Evolutionary conservation across 371 early-diverging fungal species (phyloP).

Genomic region (Mortierella sp.): DNA sequence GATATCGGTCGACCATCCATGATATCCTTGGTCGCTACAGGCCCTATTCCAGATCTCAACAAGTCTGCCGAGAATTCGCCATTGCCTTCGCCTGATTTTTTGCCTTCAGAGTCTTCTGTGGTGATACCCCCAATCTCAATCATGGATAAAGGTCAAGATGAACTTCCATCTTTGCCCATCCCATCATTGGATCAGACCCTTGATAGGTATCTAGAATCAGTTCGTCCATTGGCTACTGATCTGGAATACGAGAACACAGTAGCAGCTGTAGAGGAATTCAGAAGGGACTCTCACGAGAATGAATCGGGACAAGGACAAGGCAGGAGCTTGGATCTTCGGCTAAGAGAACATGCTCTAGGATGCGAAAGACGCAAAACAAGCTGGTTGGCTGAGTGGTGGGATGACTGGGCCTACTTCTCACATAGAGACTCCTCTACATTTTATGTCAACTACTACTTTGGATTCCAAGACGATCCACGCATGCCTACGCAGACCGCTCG

Average conservation of each 20-base stretch:
- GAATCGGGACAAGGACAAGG: conserved; percentile 62
- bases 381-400: conserved; percentile 57
- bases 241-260: conserved; percentile 77
- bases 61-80: conserved; percentile 47
- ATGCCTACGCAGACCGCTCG: conserved; percentile 56
- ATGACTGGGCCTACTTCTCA: conserved; percentile 56
- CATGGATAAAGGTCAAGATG: conserved; percentile 64
- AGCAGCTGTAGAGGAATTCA: conserved; percentile 75
- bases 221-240: conserved; percentile 81
- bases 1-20: conserved; percentile 20
- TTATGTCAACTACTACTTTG: conserved; percentile 56
- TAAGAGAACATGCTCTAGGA: conserved; percentile 71
- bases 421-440: conserved; percentile 55
- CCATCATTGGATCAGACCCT: conserved; percentile 88
- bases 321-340: conserved; percentile 80
- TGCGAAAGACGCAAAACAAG: conserved; percentile 59
- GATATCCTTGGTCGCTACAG: conserved; percentile 42
- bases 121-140: conserved; percentile 51
- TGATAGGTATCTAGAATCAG: conserved; percentile 77
- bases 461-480: conserved; percentile 56
- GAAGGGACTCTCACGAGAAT: conserved; percentile 19
- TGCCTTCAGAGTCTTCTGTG: not conserved
- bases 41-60: conserved; percentile 47
- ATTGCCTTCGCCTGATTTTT: conserved; percentile 21
- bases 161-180: conserved; percentile 87